Conservation (phyloP, 805 yeast genomes). For the Kodamaea jinghongensis region DNA sequence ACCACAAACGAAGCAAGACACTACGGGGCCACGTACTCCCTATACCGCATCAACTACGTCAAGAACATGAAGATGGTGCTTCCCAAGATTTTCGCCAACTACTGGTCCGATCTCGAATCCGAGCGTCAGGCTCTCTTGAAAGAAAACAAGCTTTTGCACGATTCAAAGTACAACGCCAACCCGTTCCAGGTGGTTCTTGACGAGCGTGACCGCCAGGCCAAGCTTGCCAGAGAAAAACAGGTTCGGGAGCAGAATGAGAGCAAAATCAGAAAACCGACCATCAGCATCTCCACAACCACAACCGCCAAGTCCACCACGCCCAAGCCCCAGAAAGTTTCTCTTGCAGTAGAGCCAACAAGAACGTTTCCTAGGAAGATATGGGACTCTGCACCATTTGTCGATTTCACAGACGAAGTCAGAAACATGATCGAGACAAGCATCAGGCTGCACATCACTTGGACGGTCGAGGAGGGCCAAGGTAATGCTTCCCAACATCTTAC, state of each 20-base stretch:
- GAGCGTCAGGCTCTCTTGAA: slow-evolving; percentile 51
- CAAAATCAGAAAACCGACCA: slow-evolving; percentile 48
- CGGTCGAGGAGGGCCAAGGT: slow-evolving; percentile 15
- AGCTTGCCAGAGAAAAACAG: slow-evolving; percentile 45
- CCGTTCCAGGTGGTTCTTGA: slow-evolving; percentile 75
- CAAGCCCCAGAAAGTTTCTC: slow-evolving; percentile 1
- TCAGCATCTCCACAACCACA: slow-evolving; percentile 31
- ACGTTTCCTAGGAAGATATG: slow-evolving; percentile 57
- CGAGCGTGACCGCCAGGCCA: slow-evolving; percentile 44
- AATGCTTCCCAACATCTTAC: slow-evolving; percentile 1
- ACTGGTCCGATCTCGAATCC: slow-evolving; percentile 74
- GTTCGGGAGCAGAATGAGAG: slow-evolving; percentile 47
- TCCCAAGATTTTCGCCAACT: slow-evolving; percentile 74
- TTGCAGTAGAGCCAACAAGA: slow-evolving; percentile 8
- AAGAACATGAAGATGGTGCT: slow-evolving; percentile 85
- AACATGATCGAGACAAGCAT: slow-evolving; percentile 61
- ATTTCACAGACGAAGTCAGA: slow-evolving; percentile 63
- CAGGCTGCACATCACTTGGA: slow-evolving; percentile 57
- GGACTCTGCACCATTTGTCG: slow-evolving; percentile 68
- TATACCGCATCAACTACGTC: slow-evolving; percentile 74
- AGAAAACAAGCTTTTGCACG: slow-evolving; percentile 47
- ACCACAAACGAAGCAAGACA: slow-evolving; percentile 90
- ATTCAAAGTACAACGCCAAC: slow-evolving; percentile 57
- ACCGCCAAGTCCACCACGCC: neutral
- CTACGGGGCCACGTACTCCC: slow-evolving; percentile 82